These are phyloP conservation scores for Elasticomyces elasticus DNA, from an alignment of 495 filamentous ascomycete species.

Conservation along the genomic window DNA sequence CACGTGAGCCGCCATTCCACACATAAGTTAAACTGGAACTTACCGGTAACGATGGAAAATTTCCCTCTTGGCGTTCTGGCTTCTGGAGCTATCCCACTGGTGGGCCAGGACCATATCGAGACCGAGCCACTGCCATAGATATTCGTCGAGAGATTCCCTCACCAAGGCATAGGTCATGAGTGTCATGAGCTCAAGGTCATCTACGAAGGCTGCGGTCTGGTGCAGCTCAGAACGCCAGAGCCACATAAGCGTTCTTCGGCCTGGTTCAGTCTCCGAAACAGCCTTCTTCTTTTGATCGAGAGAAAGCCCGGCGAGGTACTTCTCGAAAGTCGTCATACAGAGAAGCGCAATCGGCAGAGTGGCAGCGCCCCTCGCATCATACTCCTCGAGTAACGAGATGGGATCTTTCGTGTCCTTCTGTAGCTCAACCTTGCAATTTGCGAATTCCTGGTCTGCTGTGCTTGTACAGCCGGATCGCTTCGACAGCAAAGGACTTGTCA, in stretches of 20 bases:
- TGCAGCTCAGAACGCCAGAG: conserved; percentile 11
- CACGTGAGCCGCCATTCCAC: too few relatives aligned
- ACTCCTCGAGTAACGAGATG: conserved; percentile 15
- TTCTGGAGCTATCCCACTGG: background rate
- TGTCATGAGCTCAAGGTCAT: background rate
- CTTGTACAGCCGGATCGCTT: background rate
- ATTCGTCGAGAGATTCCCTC: conserved; percentile 8
- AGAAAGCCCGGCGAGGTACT: background rate
- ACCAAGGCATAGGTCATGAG: background rate
- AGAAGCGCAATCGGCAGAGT: conserved; percentile 6
- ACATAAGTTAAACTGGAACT: too few relatives aligned
- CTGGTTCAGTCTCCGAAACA: background rate
- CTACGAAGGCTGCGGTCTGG: background rate
- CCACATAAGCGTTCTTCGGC: conserved; percentile 9
- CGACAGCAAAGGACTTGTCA: conserved; percentile 15
- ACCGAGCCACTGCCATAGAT: conserved; percentile 17
- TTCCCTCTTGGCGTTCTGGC: background rate
- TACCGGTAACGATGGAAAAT: background rate
- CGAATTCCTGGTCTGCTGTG: background rate
- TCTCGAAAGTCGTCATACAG: conserved; percentile 7
- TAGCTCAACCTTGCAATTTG: background rate
- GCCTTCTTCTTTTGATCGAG: background rate
- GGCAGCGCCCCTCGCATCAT: conserved; percentile 8
- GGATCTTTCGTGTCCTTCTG: conserved; percentile 7
- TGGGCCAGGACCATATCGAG: background rate